Base-by-base conservation (phyloP, 805 yeast species). In the Jamesozyma spencerorum region DNA sequence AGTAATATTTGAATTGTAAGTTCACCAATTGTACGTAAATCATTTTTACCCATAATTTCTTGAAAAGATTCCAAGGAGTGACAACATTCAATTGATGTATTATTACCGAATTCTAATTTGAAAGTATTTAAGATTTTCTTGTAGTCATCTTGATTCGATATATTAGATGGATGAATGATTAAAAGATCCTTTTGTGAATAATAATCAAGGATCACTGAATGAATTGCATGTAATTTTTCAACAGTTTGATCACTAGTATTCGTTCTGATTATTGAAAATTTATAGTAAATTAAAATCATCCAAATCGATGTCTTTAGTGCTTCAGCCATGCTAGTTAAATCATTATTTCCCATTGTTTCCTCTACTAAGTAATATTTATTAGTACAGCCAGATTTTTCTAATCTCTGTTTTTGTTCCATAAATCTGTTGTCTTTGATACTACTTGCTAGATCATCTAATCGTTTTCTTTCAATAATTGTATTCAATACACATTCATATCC, bases 341-440 rank as follows among this genome's bases (percentile, higher is more conserved):
- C 43, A n/a, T 63, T 58, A 1, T 70, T 54, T 7, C 26, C 26
- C 26, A 73, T 71, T 4, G 72, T 74, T 45, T 85, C 94, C 57
- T 92, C 99, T 13, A 92, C 74, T 3, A 92, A 56, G 51, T 92
- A 92, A 48, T 77, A 79, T 15, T 81, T 74, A 47, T 83, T 72
- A 15, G 65, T 64, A 53, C 88, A 64, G 0, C 84, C 86, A 0
- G 92, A 73, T 57, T 79, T 73, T 38, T 70, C 71, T 42, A 92
- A 65, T 40, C 99, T 70, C 14, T 71, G 63, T 55, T 90, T 88
- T 57, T 92, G 99, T 57, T 92, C 98, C 40, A 70, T 68, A 53
- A 82, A 87, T 37, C 99, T 65, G 2, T 95, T 95, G 61, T 92
- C 99, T 44, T 74, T 72, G 35, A 92, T 86, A 38, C 95, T 84